Evolutionary conservation across 2,329 filamentous ascomycete species (phyloP).

Genomic region (Dactylellina haptotyla): DNA sequence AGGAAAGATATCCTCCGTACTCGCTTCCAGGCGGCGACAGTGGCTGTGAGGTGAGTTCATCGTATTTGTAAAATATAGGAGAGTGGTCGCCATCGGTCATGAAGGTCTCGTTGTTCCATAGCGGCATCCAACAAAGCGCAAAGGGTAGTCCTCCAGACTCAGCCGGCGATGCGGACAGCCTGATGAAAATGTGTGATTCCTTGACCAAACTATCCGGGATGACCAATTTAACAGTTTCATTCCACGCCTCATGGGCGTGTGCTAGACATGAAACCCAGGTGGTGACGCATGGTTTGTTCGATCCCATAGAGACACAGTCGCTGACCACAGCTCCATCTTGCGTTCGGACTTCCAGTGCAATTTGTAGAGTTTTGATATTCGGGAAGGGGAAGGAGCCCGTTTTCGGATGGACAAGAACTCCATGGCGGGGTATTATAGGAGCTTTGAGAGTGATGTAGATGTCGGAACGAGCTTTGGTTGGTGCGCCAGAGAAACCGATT

Average conservation of each 20-base stretch:
- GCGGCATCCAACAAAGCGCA: conserved; percentile 87
- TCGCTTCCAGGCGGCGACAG: conserved; percentile 74
- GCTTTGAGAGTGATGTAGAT: conserved; percentile 90
- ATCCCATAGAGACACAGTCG: conserved; percentile 85
- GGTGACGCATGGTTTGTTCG: conserved; percentile 79
- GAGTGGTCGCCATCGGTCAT: conserved; percentile 75
- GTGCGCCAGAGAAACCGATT: conserved; percentile 92
- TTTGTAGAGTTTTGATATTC: conserved; percentile 79
- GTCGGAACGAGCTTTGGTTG: conserved; percentile 86
- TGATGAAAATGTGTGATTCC: conserved; percentile 86
- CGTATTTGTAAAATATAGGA: conserved; percentile 72
- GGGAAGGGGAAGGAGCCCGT: conserved; percentile 81
- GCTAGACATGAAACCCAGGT: conserved; percentile 88
- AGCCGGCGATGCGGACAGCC: conserved; percentile 83
- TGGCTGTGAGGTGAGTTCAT: conserved; percentile 82
- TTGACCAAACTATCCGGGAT: conserved; percentile 82
- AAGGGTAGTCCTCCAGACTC: conserved; percentile 72
- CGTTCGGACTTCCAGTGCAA: conserved; percentile 84
- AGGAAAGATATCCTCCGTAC: conserved; percentile 75
- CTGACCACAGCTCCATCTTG: conserved; percentile 83
- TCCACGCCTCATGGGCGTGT: conserved; percentile 84
- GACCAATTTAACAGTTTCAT: conserved; percentile 83
- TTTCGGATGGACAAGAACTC: conserved; percentile 74
- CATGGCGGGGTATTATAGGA: conserved; percentile 76
- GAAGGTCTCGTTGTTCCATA: conserved; percentile 93